phyloP scores from a whole-genome alignment of 768 basidiomycete genomes.

The Crepidotus variabilis region DNA sequence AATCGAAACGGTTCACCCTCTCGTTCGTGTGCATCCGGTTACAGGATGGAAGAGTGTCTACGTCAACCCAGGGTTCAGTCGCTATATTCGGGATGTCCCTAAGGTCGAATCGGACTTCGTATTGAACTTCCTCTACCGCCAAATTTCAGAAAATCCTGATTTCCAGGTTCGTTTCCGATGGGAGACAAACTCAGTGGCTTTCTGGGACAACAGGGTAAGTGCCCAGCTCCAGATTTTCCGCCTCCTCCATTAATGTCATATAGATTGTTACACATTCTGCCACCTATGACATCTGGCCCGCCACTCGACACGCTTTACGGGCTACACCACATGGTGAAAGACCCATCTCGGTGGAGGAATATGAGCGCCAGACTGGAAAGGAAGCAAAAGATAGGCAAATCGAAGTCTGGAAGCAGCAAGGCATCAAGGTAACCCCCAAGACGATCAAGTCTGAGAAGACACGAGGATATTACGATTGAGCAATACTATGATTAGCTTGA shows the following conservation, averaged over 20 bases:
- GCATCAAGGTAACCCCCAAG: slow-evolving; percentile 37
- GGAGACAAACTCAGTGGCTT: slow-evolving; percentile 72
- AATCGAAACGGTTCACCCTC: slow-evolving; percentile 70
- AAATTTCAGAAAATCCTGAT: slow-evolving; percentile 67
- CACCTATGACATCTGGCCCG: slow-evolving; percentile 81
- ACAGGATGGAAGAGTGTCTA: slow-evolving; percentile 85
- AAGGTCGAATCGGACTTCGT: slow-evolving; percentile 80
- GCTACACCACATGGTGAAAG: slow-evolving; percentile 80
- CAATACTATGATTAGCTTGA: too few relatives aligned
- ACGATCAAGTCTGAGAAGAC: slow-evolving; percentile 30
- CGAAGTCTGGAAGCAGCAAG: slow-evolving; percentile 69
- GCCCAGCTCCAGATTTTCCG: not conserved
- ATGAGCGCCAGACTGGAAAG: slow-evolving; percentile 60
- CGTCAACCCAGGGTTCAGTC: slow-evolving; percentile 82
- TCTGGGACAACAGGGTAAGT: slow-evolving; percentile 83
- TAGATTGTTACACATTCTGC: slow-evolving; percentile 76
- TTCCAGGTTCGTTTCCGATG: slow-evolving; percentile 77
- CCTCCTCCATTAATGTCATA: not conserved
- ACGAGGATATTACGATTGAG: slow-evolving; percentile 61
- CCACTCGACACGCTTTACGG: slow-evolving; percentile 72
- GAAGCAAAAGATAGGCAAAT: slow-evolving; percentile 69
- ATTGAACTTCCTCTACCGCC: slow-evolving; percentile 65
- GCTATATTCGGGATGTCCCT: slow-evolving; percentile 72
- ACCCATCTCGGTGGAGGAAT: slow-evolving; percentile 72
- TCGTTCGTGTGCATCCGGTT: slow-evolving; percentile 80